A percentile compares a stretch with the other conserved stretches of the same genome.
Conservation (phyloP, 2,329 filamentous ascomycete species). For the Anisogramma anomala region DNA sequence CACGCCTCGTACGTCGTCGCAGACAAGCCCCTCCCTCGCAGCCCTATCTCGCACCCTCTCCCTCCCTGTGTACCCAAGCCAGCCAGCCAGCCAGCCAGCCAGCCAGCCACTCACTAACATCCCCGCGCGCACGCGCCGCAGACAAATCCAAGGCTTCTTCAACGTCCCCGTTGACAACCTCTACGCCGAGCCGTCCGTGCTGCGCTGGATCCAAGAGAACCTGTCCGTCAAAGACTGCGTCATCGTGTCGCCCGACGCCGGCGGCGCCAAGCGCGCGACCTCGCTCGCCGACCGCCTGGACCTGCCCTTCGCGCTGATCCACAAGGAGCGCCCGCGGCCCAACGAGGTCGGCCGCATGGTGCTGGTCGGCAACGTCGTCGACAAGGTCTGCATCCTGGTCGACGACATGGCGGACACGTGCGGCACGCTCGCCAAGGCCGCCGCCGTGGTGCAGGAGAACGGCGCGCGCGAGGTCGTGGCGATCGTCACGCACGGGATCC, state of each 20-base stretch:
- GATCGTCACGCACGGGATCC: slow-evolving; percentile 88
- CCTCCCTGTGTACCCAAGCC: too few species aligned
- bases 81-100: slow-evolving; percentile 26
- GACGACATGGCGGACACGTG: slow-evolving; percentile 98
- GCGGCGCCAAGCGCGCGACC: slow-evolving; percentile 90
- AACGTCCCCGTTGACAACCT: slow-evolving; percentile 98
- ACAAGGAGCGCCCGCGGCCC: slow-evolving; percentile 58
- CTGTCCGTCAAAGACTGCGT: slow-evolving; percentile 80
- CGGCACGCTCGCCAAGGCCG: slow-evolving; percentile 59
- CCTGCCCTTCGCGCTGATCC: slow-evolving; percentile 93
- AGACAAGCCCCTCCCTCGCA: too few species aligned
- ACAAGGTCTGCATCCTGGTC: slow-evolving; percentile 88
- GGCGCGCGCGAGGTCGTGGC: slow-evolving; percentile 82
- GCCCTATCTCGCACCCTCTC: not conserved
- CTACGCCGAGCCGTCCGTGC: slow-evolving; percentile 67
- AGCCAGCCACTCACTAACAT: slow-evolving; percentile 70
- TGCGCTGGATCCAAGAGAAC: slow-evolving; percentile 63
- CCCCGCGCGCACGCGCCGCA: not conserved
- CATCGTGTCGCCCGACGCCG: slow-evolving; percentile 91
- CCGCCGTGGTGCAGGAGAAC: slow-evolving; percentile 75
- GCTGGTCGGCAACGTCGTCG: slow-evolving; percentile 68
- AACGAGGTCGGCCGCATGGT: slow-evolving; percentile 62
- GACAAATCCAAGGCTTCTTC: slow-evolving; percentile 95
- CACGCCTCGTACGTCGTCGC: slow-evolving; percentile 64
- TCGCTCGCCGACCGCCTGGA: slow-evolving; percentile 87